Percentiles rank a stretch among this genome's conserved stretches.
Evolutionary conservation across 2,329 filamentous ascomycete genomes (phyloP).

Genomic region (Fusarium sp.): DNA sequence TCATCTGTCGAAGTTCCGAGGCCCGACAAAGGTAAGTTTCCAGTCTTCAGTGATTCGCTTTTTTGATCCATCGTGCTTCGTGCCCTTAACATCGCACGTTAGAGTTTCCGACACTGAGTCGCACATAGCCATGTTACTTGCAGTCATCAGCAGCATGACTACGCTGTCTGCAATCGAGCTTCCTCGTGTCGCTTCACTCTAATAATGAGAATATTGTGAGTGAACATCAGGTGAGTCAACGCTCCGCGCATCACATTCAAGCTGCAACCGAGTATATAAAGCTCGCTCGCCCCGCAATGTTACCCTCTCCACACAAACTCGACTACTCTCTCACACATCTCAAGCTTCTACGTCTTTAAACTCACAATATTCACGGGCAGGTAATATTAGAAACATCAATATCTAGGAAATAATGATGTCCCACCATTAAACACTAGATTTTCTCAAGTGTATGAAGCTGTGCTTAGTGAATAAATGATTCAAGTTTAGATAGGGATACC

Average conservation of each 20-base stretch:
- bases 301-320: not conserved
- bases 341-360: fast-evolving
- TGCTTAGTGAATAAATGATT: fast-evolving
- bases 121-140: fast-evolving
- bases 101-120: not conserved
- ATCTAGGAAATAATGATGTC: not conserved
- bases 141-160: not conserved
- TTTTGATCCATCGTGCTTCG: not conserved
- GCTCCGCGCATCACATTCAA: too few relatives aligned
- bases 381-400: too few relatives aligned
- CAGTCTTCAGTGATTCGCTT: not conserved
- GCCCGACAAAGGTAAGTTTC: fast-evolving
- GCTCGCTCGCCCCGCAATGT: too few relatives aligned
- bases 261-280: not conserved
- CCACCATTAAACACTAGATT: fast-evolving
- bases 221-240: not conserved
- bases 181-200: too few relatives aligned
- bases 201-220: fast-evolving
- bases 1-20: not conserved
- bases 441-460: fast-evolving
- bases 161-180: fast-evolving
- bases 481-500: fast-evolving
- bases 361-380: too few relatives aligned
- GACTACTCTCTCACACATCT: fast-evolving
- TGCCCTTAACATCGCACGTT: fast-evolving